These are phyloP conservation scores for Ogataea trehalophila DNA, from an alignment of 805 yeast genomes.

Conservation along the genomic window DNA sequence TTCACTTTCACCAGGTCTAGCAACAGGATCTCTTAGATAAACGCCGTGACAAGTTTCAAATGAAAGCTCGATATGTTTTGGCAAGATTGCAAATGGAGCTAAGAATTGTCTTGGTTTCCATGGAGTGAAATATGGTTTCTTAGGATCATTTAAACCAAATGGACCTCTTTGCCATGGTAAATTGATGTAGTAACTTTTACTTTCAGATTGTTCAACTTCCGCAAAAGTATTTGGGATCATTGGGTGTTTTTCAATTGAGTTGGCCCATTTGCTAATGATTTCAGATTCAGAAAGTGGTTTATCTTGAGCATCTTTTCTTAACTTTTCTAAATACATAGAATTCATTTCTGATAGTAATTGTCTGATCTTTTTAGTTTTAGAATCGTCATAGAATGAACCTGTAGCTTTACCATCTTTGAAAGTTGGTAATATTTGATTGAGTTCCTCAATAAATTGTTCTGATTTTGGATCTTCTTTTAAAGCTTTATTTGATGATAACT, in stretches of 20 bases:
- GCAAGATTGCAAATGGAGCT: slow-evolving; percentile 88
- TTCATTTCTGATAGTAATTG: slow-evolving; percentile 31
- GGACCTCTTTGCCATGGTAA: slow-evolving; percentile 81
- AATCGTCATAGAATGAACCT: slow-evolving; percentile 27
- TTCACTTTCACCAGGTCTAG: slow-evolving; percentile 95
- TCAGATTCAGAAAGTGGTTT: slow-evolving; percentile 26
- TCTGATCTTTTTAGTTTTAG: slow-evolving; percentile 29
- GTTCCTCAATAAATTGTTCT: slow-evolving; percentile 44
- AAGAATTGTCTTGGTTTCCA: slow-evolving; percentile 94
- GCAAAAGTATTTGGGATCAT: slow-evolving; percentile 32
- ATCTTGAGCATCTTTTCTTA: slow-evolving; percentile 24
- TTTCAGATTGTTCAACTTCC: slow-evolving; percentile 25
- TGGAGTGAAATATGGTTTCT: slow-evolving; percentile 88
- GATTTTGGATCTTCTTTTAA: slow-evolving; percentile 18
- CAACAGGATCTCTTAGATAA: slow-evolving; percentile 95
- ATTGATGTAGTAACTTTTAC: slow-evolving; percentile 34
- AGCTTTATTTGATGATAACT: slow-evolving; percentile 18
- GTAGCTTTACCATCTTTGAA: slow-evolving; percentile 26
- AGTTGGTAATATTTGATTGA: slow-evolving; percentile 37
- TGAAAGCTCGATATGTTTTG: slow-evolving; percentile 87
- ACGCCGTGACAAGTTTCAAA: slow-evolving; percentile 93
- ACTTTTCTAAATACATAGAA: slow-evolving; percentile 27
- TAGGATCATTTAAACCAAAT: slow-evolving; percentile 74
- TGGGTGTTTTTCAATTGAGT: slow-evolving; percentile 38
- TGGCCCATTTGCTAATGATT: slow-evolving; percentile 40